Evolutionary conservation across 768 basidiomycete species (phyloP), one percentile per base, ranked within the genome.

Genomic region (Chlorophyllum brunneum): DNA sequence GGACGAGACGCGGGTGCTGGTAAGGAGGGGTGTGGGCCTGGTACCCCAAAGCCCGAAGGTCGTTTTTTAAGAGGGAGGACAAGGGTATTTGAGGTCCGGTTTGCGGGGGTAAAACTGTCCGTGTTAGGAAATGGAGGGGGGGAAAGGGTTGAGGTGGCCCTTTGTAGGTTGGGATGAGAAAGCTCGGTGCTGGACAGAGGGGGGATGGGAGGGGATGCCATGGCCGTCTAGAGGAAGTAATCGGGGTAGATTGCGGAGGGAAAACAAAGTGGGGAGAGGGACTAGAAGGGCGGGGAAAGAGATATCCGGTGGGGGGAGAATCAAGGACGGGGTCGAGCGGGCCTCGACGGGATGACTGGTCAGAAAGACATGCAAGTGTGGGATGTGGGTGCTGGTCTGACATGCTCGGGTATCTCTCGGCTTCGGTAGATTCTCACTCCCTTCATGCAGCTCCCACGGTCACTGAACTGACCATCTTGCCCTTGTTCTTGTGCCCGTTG

Each of bases 51-150:
- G 10, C 65, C 54, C 22, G 68, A 73, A 54, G 67, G 67, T 13
- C 68, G 67, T 58, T 71, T 73, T 50, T 58, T 66, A 46, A 71
- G 60, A 26, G 50, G 51, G 16, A 47, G 13, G 9, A 46, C 27
- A 24, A 45, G 36, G 18, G 48, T 31, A 18, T 33, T 42, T 5
- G 55, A 18, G 0, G 29, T 30, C 13, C 44, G 45, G 16, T 38
- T n/a, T n/a, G n/a, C n/a, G 51, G 16, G 54, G 15, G 11, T 54
- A 42, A 39, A 54, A 4, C 61, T 60, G 34, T 62, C 64, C 51
- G 55, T 55, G 30, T 63, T 63, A 24, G 61, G 37, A 48, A 56
- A 58, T 11, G 56, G 57, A 23, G 54, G 51, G n/a, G 39, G 55
- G 26, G 23, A 37, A 11, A 24, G 54, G n/a, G n/a, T 41, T 11